phyloP scores from a whole-genome alignment of 768 basidiomycete species.

The Pluteus cervinus region DNA sequence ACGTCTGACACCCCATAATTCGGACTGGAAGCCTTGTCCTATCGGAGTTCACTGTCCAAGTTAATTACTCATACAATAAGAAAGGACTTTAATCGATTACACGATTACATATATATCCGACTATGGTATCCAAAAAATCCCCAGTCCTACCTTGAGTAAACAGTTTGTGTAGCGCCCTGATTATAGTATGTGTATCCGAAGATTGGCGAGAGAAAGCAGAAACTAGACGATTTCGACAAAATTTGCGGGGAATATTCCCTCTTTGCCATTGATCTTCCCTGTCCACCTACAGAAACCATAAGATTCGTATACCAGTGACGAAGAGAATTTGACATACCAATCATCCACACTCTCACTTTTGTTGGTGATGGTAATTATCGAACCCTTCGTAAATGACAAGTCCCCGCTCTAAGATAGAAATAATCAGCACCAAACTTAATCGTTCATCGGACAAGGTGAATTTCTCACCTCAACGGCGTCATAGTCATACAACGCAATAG shows the following conservation, averaged over 20 bases:
- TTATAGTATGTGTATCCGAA: too few relatives aligned
- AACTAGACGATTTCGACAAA: conserved; percentile 61
- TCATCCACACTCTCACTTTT: conserved; percentile 70
- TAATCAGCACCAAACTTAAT: conserved; percentile 8
- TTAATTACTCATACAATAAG: too few relatives aligned
- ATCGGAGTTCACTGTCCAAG: conserved; percentile 46
- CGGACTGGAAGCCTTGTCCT: conserved; percentile 59
- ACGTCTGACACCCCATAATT: conserved; percentile 30
- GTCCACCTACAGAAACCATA: conserved; percentile 55
- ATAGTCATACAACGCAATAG: conserved; percentile 72
- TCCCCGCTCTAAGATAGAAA: conserved; percentile 51
- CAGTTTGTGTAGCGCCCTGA: too few relatives aligned
- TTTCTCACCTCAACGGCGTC: conserved; percentile 58
- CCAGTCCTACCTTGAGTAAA: too few relatives aligned
- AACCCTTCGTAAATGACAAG: conserved; percentile 69
- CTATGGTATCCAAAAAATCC: too few relatives aligned
- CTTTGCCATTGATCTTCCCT: conserved; percentile 51
- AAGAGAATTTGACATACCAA: conserved; percentile 40
- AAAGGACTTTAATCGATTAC: too few relatives aligned
- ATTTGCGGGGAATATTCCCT: conserved; percentile 79
- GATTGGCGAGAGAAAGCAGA: conserved; percentile 1
- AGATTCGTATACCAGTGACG: conserved; percentile 3
- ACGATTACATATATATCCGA: too few relatives aligned
- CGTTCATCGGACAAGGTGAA: neutral
- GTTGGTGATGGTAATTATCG: conserved; percentile 62